A percentile compares a stretch with the other conserved stretches of the same genome.
Evolutionary conservation across 192 early-diverging fungal species (phyloP).

Genomic region (Dissophora ornata): DNA sequence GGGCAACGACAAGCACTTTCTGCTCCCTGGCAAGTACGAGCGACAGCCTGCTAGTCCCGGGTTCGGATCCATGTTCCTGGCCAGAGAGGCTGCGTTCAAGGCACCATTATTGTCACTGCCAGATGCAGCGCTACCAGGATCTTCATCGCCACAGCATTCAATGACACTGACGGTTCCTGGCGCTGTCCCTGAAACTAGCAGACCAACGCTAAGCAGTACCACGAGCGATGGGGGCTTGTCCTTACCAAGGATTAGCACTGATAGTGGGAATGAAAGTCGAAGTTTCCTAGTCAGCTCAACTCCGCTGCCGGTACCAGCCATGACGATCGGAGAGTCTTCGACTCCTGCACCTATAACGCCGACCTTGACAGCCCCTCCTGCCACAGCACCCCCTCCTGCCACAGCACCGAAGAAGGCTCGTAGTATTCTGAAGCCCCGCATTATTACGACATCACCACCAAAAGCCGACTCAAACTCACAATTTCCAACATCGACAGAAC

Average conservation of each 20-base stretch:
- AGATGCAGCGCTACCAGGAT: neutral
- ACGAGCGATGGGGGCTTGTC: neutral
- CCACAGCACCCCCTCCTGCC: neutral
- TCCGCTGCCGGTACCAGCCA: neutral
- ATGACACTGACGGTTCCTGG: conserved; percentile 27
- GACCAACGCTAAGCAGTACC: neutral
- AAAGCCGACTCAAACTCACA: conserved; percentile 8
- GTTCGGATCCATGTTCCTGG: conserved; percentile 51
- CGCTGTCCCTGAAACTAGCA: neutral
- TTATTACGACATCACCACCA: conserved; percentile 28
- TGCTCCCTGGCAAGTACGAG: conserved; percentile 39
- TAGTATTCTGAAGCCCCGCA: conserved; percentile 36
- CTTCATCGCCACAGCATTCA: neutral
- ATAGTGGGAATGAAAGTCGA: neutral
- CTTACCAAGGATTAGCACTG: neutral
- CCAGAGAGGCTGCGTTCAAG: conserved; percentile 32
- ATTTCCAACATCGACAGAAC: neutral
- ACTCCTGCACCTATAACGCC: neutral
- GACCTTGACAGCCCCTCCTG: neutral
- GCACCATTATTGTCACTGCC: neutral
- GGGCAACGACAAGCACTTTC: conserved; percentile 21
- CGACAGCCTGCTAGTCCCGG: conserved; percentile 40
- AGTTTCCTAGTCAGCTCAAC: neutral
- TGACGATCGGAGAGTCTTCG: neutral
- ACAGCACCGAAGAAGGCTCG: conserved; percentile 16